Evolutionary conservation across 441 rosid species (phyloP), one percentile per base, ranked within the genome.

Genomic region (Biscutella laevigata): DNA sequence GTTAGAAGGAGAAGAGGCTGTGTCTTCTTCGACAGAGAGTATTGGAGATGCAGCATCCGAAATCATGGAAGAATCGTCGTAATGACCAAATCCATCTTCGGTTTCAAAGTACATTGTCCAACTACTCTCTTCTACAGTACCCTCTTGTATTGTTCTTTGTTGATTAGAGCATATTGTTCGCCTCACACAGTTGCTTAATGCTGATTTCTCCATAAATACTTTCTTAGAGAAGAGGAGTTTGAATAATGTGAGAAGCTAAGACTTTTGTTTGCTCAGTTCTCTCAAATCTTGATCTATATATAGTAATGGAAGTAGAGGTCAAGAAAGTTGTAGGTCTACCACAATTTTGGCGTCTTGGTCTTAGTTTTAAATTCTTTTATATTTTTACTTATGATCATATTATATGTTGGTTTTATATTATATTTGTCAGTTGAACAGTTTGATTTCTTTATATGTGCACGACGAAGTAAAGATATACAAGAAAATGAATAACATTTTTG

Each of bases 71-170:
- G 69, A 58, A 50, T 59, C 63, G 0, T 53, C 56, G 4, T 66
- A 36, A 52, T 66, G 43, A 28, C 38, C 26, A 11, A 20, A 17
- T 3, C 40, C 57, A 46, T 67, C 46, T 38, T 67, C 52, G 25
- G 77, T 77, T 13, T 75, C 79, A 48, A 77, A 63, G 65, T 80
- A 80, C 74, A 40, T 71, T 38, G 83, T 76, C 86, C 86, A 80
- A 10, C 79, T 72, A 60, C 86, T 77, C 53, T 73, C 84, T 51
- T 73, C 74, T 24, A 29, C 2, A 47, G 7, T 4, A 9, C 35
- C 32, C 12, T 57, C 57, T 40, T 57, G 53, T 47, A 33, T 57
- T 35, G 59, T 49, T 40, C 35, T 62, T 38, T 53, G 66, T 11
- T 61, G 57, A 61, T 39, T 45, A 51, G 60, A 56, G 43, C 41